Percentiles rank a stretch among this genome's conserved stretches.
phyloP scores from a whole-genome alignment of 768 basidiomycete species.

The Pulveroboletus ravenelii region DNA sequence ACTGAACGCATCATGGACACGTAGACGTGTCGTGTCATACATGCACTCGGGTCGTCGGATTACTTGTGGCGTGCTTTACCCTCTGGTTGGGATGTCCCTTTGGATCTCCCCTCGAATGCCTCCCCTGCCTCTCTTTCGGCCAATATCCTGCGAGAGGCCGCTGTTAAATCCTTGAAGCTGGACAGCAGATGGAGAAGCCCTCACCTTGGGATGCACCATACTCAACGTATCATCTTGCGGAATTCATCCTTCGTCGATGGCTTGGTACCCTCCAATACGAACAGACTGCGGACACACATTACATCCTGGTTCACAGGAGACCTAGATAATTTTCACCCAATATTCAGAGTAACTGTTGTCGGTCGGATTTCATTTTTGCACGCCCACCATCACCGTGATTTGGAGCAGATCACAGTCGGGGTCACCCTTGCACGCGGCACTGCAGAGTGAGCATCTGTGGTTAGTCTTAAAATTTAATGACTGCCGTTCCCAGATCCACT shows the following conservation, averaged over 20 bases:
- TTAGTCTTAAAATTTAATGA: not conserved
- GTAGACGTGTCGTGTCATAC: slow-evolving; percentile 58
- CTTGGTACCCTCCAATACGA: slow-evolving; percentile 42
- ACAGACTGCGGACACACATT: slow-evolving; percentile 32
- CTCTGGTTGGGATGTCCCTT: slow-evolving; percentile 31
- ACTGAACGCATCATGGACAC: slow-evolving; percentile 21
- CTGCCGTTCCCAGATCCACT: slow-evolving; percentile 17
- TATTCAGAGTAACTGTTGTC: slow-evolving; percentile 26
- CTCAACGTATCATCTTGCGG: slow-evolving; percentile 33
- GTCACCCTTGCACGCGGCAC: slow-evolving; percentile 13
- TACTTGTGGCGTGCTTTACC: slow-evolving; percentile 51
- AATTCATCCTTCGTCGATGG: slow-evolving; percentile 41
- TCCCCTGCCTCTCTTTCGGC: slow-evolving; percentile 34
- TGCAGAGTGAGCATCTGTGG: no score
- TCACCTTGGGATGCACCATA: slow-evolving; percentile 32
- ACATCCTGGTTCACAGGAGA: slow-evolving; percentile 42
- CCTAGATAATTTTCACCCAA: slow-evolving; percentile 22
- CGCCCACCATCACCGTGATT: slow-evolving; percentile 23
- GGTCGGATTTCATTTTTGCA: slow-evolving; percentile 34
- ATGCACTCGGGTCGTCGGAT: slow-evolving; percentile 47
- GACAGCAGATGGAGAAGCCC: slow-evolving; percentile 43
- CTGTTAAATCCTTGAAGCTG: slow-evolving; percentile 43
- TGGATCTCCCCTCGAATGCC: slow-evolving; percentile 38
- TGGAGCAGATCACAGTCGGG: slow-evolving; percentile 19
- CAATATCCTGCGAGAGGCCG: slow-evolving; percentile 37